Base-by-base conservation (phyloP, 169 alveolate species). In the Plasmodium yoelii region DNA sequence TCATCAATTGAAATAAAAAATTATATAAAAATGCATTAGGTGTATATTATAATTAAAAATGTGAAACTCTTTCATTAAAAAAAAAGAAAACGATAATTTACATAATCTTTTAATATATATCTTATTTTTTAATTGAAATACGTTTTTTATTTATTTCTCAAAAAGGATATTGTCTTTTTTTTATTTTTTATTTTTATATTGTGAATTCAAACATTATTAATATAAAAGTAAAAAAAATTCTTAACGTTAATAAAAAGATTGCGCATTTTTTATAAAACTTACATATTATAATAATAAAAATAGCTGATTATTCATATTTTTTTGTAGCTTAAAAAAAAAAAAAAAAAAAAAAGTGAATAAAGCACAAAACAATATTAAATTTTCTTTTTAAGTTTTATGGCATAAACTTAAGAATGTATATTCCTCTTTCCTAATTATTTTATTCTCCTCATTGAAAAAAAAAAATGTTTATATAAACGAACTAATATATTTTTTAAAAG, bases 111-210 rank as follows among this genome's bases (percentile, higher is more conserved):
- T 26, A 51, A 15, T 68, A 68, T 56, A 68, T 24, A 57, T 57
- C 68, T 73, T 57, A 73, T 42, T 73, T 73, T 73, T 42, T 57
- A 34, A 49, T 9, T 49, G 87, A 57, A 28, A 73, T 42, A 57
- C 19, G 39, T 57, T 57, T 57, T 57, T 42, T 47, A n/a, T 34
- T 56, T 73, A 55, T 39, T 73, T 59, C 60, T 9, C 55, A 39
- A 39, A 73, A 73, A 26, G 72, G 72, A 28, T 24, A 73, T 49
- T 73, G 87, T 73, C 86, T 51, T 73, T 73, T 73, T 72, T 73
- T 73, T 19, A 53, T 39, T 72, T 73, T 72, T 73, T 73, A 49
- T 71, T 71, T 51, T 39, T 49, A 42, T 5, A 71, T 26, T 51
- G 69, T 51, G n/a, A 56, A 73, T 57, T 73, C 87, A 56, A 26